Evolutionary conservation across 148 eudicot species (phyloP).

Genomic region (Suaeda aralocaspica): DNA sequence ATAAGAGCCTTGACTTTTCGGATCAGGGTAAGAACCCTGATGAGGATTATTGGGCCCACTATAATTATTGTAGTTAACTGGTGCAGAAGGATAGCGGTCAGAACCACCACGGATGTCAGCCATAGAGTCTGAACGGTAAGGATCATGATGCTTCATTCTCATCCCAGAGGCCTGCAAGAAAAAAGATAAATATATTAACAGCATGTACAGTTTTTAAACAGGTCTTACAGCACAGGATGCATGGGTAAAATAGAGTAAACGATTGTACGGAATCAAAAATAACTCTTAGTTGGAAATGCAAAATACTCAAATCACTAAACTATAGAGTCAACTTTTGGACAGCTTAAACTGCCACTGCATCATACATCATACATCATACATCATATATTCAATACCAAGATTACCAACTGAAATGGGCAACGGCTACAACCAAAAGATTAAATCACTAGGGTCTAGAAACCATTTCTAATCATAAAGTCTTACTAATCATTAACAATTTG

Average conservation of each 20-base stretch:
- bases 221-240: background rate
- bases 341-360: no score
- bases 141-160: slow-evolving; percentile 36
- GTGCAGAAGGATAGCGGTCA: slow-evolving; percentile 32
- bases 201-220: no score
- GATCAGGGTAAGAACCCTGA: slow-evolving; percentile 20
- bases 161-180: slow-evolving; percentile 40
- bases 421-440: background rate
- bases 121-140: slow-evolving; percentile 27
- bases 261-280: no score
- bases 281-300: no score
- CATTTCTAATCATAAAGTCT: no score
- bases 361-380: background rate
- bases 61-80: slow-evolving; percentile 21
- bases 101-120: slow-evolving; percentile 34
- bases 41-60: slow-evolving; percentile 29
- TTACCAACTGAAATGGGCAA: background rate
- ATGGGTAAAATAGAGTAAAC: no score
- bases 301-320: no score
- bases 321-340: background rate
- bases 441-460: no score
- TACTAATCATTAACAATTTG: no score
- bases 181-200: background rate
- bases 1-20: slow-evolving; percentile 19
- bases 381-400: no score